A percentile compares a stretch with the other conserved stretches of the same genome.
Evolutionary conservation across 495 filamentous ascomycete species (phyloP).

Genomic region (Rostrohypoxylon terebratum): DNA sequence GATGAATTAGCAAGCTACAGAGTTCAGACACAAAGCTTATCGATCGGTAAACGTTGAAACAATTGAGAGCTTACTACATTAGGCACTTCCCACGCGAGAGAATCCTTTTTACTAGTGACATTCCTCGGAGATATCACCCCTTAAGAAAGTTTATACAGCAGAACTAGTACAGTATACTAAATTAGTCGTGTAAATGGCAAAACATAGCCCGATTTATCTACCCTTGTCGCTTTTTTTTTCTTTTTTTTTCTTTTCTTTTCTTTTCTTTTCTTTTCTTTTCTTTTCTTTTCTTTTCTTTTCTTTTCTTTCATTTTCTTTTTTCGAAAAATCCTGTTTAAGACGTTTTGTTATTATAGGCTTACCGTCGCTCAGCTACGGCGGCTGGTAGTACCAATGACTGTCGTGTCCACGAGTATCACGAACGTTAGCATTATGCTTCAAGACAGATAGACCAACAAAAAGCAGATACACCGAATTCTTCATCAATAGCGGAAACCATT

Average conservation of each 20-base stretch:
- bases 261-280: background rate
- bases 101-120: slow-evolving; percentile 32
- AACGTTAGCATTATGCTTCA: slow-evolving; percentile 20
- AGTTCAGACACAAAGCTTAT: slow-evolving; percentile 26
- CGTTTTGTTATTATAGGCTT: background rate
- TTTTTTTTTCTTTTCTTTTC: background rate
- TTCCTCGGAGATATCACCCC: slow-evolving; percentile 26
- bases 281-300: background rate
- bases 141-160: slow-evolving; percentile 24
- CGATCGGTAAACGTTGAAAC: slow-evolving; percentile 29
- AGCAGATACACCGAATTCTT: slow-evolving; percentile 12
- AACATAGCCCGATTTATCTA: slow-evolving; percentile 9
- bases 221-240: background rate
- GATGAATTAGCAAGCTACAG: slow-evolving; percentile 10
- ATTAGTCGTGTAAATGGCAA: slow-evolving; percentile 7
- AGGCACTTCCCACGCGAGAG: slow-evolving; percentile 19
- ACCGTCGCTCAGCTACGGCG: slow-evolving; percentile 27
- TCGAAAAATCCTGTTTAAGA: background rate
- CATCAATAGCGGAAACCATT: slow-evolving; percentile 14
- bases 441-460: slow-evolving; percentile 1
- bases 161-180: slow-evolving; percentile 3
- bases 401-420: background rate
- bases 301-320: background rate
- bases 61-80: slow-evolving; percentile 38
- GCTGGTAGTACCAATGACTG: slow-evolving; percentile 15